Evolutionary conservation across 2,329 filamentous ascomycete species (phyloP), one percentile per base, ranked within the genome.

Genomic region (Fonsecaea pedrosoi): DNA sequence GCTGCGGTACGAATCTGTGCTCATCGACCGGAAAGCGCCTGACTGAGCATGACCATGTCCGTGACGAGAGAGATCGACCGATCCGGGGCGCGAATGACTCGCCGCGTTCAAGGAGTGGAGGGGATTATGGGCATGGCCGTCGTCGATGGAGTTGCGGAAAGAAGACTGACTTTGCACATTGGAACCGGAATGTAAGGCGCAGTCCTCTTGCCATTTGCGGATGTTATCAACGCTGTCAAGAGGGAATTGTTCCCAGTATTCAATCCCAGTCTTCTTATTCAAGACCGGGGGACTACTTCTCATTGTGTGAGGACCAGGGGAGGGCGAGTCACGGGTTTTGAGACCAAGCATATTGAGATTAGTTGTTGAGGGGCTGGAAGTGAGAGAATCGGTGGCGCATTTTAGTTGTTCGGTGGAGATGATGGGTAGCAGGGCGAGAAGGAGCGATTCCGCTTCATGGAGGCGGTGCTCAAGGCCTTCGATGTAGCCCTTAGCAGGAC

Each of bases 401-500:
- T 72, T 72, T 2, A 81, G 66, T 60, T 80, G 77, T 2, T 73
- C 61, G 40, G 77, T 70, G 1, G 76, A 72, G 30, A 78, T 66
- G 2, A 77, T 72, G 13, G 77, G 73, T 3, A 81, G 73, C 7
- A 82, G 63, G 21, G 73, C 76, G 8, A 82, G 65, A 12, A 83
- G 72, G 13, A 78, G 74, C 1, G 69, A 74, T 66, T 83, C 81
- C 0, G 80, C 81, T 55, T 80, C 77, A 54, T 77, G 75, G 0
- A 83, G 75, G 42, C 81, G 76, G 30, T 79, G 74, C 55, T 82
- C 80, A 18, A 83, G 69, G 15, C 78, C 77, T 71, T 82, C 81
- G 18, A 79, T 76, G 60, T 82, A 82, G 7, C 81, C 81, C 67
- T 82, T 83, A n/a, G 80, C 77, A 6, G 81, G 81, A 1, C 81